A percentile compares a stretch with the other conserved stretches of the same genome.
phyloP scores from a whole-genome alignment of 1,284 basidiomycete genomes.

The Fomitopsis palustris region DNA sequence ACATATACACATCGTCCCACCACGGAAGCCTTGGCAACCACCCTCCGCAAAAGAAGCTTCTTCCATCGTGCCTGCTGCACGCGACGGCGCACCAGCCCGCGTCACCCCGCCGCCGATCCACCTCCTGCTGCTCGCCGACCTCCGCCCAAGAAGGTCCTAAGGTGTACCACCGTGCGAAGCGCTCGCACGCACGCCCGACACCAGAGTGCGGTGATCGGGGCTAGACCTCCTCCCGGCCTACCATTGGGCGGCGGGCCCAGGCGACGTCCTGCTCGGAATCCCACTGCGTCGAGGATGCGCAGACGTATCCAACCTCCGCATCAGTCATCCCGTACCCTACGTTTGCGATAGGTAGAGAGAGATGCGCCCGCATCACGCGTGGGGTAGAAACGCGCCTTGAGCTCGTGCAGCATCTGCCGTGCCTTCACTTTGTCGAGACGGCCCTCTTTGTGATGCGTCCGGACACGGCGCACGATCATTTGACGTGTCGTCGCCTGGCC shows the following conservation, averaged over 20 bases:
- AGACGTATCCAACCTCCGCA: not conserved
- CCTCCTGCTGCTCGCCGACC: too few relatives aligned
- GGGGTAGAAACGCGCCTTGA: slow-evolving; percentile 15
- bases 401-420: slow-evolving; percentile 33
- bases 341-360: not conserved
- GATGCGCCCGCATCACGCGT: slow-evolving; percentile 6
- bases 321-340: not conserved
- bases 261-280: not conserved
- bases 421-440: slow-evolving; percentile 25
- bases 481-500: slow-evolving; percentile 41
- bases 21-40: not conserved
- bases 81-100: not conserved
- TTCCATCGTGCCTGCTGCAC: not conserved
- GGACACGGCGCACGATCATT: slow-evolving; percentile 35
- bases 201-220: not conserved
- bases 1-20: not conserved
- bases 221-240: not conserved
- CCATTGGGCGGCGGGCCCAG: not conserved
- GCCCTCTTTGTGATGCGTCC: slow-evolving; percentile 27
- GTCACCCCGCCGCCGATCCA: not conserved
- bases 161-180: slow-evolving; percentile 1
- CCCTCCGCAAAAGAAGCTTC: not conserved
- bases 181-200: not conserved
- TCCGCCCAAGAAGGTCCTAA: not conserved
- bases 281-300: not conserved